Base-by-base conservation (phyloP, 2,329 filamentous ascomycete genomes). In the Colletotrichum liriopes region DNA sequence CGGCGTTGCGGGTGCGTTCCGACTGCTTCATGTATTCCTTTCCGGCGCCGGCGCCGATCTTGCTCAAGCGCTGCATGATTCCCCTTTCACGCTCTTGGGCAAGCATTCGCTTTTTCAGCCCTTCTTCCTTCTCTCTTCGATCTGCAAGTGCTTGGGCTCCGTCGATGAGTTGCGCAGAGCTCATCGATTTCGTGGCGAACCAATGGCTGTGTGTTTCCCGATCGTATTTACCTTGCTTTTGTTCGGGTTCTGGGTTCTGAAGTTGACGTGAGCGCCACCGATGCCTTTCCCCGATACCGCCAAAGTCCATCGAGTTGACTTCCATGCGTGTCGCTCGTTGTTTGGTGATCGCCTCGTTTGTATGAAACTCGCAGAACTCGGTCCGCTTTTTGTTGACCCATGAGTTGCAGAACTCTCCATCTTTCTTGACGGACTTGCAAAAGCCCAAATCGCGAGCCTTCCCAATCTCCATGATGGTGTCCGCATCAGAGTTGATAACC, bases 331-430 rank as follows among this genome's bases (percentile, higher is more conserved):
- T 86, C 14, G 90, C 86, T 39, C 86, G 85, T 65, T 78, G 90
- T 79, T 94, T 95, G 66, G 91, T 89, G 3, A 98, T 84, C 35
- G 94, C 92, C 35, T 94, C 86, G 76, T 97, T 95, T 75, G 97
- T 91, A 81, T 99, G 96, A 76, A 93, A 99, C 75, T 98, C 95
- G 83, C 96, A 99, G 79, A 93, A 94, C 77, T 97, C 92, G 0
- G 95, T 98, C 77, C 95, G 94, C 65, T 94, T 91, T 75, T 90
- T 91, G 81, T 99, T 96, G 72, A 99, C 88, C 96, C 96, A 99
- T 37, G 89, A 85, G 43, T 89, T 91, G 81, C 96, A 99, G 58
- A 88, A 84, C 68, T 93, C 89, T 49, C 96, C 96, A 79, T 98
- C 94, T 78, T 93, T 96, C 80, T 93, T 94, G 74, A 94, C 85